phyloP scores from a whole-genome alignment of 2,329 filamentous ascomycete genomes.

The Hypoxylon rubiginosum region DNA sequence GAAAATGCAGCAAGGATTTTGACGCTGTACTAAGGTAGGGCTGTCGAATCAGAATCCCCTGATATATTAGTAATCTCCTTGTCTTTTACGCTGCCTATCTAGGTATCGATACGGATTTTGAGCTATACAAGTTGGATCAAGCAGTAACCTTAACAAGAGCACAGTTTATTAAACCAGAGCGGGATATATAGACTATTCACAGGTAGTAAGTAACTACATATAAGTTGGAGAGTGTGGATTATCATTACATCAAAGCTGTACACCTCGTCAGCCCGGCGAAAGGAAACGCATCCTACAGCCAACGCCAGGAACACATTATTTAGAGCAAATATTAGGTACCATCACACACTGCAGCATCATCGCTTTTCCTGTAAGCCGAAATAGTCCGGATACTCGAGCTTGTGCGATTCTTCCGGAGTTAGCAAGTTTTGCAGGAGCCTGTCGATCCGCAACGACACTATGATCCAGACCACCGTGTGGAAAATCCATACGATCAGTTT shows the following conservation, averaged over 20 bases:
- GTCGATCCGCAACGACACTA: conserved; percentile 2
- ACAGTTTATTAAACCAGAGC: background rate
- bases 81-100: too few relatives aligned
- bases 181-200: background rate
- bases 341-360: background rate
- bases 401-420: background rate
- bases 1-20: background rate
- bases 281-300: background rate
- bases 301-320: background rate
- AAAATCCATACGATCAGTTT: conserved; percentile 59
- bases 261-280: too few relatives aligned
- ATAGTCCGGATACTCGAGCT: conserved; percentile 7
- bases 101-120: too few relatives aligned
- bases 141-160: too few relatives aligned
- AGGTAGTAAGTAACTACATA: too few relatives aligned
- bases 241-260: too few relatives aligned
- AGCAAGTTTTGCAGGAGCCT: background rate
- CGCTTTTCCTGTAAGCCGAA: background rate
- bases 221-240: too few relatives aligned
- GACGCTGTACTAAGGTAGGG: background rate
- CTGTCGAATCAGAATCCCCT: conserved; percentile 4
- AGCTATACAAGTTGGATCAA: too few relatives aligned
- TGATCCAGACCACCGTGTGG: background rate
- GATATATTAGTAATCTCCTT: background rate
- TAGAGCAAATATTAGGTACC: background rate